Base-by-base conservation (phyloP, 2,329 filamentous ascomycete species). In the Penicillium sp. region DNA sequence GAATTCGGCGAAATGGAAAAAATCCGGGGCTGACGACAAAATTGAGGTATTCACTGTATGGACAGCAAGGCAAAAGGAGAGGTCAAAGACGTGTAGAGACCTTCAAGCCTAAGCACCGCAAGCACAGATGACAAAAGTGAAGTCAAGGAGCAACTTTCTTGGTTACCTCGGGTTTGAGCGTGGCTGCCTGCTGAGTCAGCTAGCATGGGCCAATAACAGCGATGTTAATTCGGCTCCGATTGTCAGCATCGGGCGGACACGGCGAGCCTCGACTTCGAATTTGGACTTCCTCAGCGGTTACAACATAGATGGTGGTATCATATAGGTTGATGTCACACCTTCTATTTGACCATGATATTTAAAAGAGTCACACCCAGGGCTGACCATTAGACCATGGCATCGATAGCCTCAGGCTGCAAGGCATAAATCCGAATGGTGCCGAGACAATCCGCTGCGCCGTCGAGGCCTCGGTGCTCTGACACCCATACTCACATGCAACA, bases 231-330 rank as follows among this genome's bases (percentile, higher is more conserved):
- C 35, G 35, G 35, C 35, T 37, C 18, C 18, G 35, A 37, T 66
- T 66, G 59, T 60, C 66, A 68, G 62, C 60, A 56, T 68, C 65
- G 65, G 65, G 63, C 60, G 61, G 56, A 65, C 60, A 68, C 65
- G 65, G 65, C 61, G 24, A 26, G 6, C 8, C 7, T 26, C 24
- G 24, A 26, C 1, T 48, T 34, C 32, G 29, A 34, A 27, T 35
- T 31, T 29, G 11, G 38, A 38, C 32, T 18, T n/a, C 18, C n/a
- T n/a, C 24, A 31, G 20, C n/a, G 14, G 13, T 13, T 16, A 14
- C 18, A 14, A 37, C 10, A 8, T 2, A 8, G 35, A 3, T 14
- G n/a, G 6, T 24, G 10, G 18, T 14, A 23, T 6, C n/a, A 24
- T n/a, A 4, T 4, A 14, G 4, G 14, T 14, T 8, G 6, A 3